phyloP scores from a whole-genome alignment of 2,329 filamentous ascomycete genomes.

The Neonectria hederae region DNA sequence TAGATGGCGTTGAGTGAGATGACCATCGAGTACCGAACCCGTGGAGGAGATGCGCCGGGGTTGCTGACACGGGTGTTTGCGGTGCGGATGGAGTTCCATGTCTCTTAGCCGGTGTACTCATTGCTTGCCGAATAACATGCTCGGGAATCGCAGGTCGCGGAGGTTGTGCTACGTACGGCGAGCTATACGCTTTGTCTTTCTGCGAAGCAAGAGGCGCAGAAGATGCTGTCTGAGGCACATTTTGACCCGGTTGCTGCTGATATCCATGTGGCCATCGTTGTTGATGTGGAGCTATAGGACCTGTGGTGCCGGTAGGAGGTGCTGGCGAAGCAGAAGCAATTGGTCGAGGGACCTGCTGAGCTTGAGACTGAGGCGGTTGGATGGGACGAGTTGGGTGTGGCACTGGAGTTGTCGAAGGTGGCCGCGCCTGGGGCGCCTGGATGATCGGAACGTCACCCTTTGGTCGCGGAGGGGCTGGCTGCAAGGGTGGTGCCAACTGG shows the following conservation, averaged over 20 bases:
- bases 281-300: conserved; percentile 41
- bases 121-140: conserved; percentile 52
- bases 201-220: conserved; percentile 38
- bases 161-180: conserved; percentile 45
- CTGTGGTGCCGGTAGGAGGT: conserved; percentile 34
- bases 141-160: conserved; percentile 52
- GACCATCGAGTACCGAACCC: conserved; percentile 68
- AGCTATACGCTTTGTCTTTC: conserved; percentile 43
- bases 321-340: conserved; percentile 47
- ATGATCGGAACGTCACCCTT: conserved; percentile 29
- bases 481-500: conserved; percentile 49
- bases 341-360: conserved; percentile 42
- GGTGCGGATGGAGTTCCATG: conserved; percentile 46
- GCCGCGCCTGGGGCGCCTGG: conserved; percentile 42
- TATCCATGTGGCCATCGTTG: conserved; percentile 49
- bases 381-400: conserved; percentile 47
- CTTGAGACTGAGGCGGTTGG: conserved; percentile 43
- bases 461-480: conserved; percentile 46
- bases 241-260: conserved; percentile 38
- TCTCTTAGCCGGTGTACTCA: conserved; percentile 47
- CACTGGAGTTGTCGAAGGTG: conserved; percentile 48
- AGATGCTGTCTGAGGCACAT: conserved; percentile 38
- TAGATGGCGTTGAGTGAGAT: conserved; percentile 65
- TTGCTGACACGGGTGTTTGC: conserved; percentile 48
- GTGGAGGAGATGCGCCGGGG: conserved; percentile 43